These are phyloP conservation scores for Myrica gale DNA, from an alignment of 306 rosid species.

Conservation along the genomic window DNA sequence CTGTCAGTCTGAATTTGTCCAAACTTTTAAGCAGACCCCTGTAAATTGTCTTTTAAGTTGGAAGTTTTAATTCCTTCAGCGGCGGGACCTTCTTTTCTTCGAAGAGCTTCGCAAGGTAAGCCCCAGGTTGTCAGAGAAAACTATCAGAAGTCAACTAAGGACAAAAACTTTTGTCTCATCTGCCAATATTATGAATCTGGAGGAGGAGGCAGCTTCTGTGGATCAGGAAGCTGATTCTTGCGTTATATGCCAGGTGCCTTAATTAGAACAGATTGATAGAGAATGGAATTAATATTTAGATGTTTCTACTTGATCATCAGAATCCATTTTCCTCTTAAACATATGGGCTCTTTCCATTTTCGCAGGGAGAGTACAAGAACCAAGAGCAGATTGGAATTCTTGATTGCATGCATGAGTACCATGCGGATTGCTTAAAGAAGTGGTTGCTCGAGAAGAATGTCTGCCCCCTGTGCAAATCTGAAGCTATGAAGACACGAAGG, in stretches of 20 bases:
- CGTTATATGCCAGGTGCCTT: conserved; percentile 83
- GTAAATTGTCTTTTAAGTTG: conserved; percentile 17
- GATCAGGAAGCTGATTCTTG: conserved; percentile 67
- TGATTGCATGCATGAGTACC: conserved; percentile 84
- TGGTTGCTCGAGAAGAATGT: conserved; percentile 86
- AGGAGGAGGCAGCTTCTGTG: conserved; percentile 44
- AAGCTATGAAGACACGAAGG: conserved; percentile 55
- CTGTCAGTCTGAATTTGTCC: not conserved
- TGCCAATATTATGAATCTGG: conserved; percentile 36
- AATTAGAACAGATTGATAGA: not conserved
- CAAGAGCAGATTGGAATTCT: conserved; percentile 69
- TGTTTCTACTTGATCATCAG: not conserved
- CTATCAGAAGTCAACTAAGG: conserved; percentile 49
- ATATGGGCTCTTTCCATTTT: conserved; percentile 2
- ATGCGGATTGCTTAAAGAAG: conserved; percentile 68
- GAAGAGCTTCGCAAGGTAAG: conserved; percentile 89
- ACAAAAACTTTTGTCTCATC: conserved; percentile 38
- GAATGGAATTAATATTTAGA: not conserved
- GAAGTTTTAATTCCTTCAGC: conserved; percentile 45
- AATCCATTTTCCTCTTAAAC: conserved; percentile 4
- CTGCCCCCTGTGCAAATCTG: conserved; percentile 95
- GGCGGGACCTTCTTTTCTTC: conserved; percentile 66
- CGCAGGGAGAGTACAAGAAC: conserved; percentile 70
- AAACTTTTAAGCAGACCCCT: not conserved
- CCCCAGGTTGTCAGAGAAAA: conserved; percentile 79